phyloP scores from a whole-genome alignment of 2,329 filamentous ascomycete species.

The Colletotrichum acutatum region DNA sequence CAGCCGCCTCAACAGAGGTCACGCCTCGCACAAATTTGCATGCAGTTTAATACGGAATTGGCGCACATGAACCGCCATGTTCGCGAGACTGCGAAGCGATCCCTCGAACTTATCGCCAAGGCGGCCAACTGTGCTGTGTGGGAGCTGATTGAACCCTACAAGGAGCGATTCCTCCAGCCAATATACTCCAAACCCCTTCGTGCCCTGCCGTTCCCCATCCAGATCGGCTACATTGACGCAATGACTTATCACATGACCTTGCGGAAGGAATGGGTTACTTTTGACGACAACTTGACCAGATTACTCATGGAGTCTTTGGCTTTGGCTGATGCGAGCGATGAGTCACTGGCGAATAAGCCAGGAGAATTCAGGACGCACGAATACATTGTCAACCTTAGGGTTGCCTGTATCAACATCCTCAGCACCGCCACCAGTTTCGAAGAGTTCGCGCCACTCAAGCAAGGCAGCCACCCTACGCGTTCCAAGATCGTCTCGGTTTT shows the following conservation, averaged over 20 bases:
- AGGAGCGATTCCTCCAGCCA: slow-evolving; percentile 86
- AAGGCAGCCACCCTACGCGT: slow-evolving; percentile 71
- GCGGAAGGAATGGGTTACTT: slow-evolving; percentile 87
- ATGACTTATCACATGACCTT: slow-evolving; percentile 95
- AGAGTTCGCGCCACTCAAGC: slow-evolving; percentile 78
- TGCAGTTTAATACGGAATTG: slow-evolving; percentile 87
- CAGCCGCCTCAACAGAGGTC: slow-evolving; percentile 62
- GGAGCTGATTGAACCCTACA: slow-evolving; percentile 89
- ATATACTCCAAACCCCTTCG: slow-evolving; percentile 96
- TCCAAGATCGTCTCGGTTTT: slow-evolving; percentile 90
- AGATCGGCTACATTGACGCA: slow-evolving; percentile 98
- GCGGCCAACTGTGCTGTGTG: slow-evolving; percentile 82
- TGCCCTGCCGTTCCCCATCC: slow-evolving; percentile 91
- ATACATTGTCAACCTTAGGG: slow-evolving; percentile 88
- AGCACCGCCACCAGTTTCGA: slow-evolving; percentile 94
- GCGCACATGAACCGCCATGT: slow-evolving; percentile 97
- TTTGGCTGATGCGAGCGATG: slow-evolving; percentile 93
- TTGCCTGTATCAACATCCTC: slow-evolving; percentile 92
- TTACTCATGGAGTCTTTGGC: slow-evolving; percentile 94
- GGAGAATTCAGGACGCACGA: slow-evolving; percentile 96
- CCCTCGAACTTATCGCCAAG: slow-evolving; percentile 83
- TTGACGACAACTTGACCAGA: slow-evolving; percentile 91
- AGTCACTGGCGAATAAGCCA: slow-evolving; percentile 90
- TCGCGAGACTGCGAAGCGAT: slow-evolving; percentile 84
- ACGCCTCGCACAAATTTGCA: slow-evolving; percentile 81